A percentile compares a stretch with the other conserved stretches of the same genome.
phyloP scores from a whole-genome alignment of 2,329 filamentous ascomycete species.

The Fusarium sambucinum region DNA sequence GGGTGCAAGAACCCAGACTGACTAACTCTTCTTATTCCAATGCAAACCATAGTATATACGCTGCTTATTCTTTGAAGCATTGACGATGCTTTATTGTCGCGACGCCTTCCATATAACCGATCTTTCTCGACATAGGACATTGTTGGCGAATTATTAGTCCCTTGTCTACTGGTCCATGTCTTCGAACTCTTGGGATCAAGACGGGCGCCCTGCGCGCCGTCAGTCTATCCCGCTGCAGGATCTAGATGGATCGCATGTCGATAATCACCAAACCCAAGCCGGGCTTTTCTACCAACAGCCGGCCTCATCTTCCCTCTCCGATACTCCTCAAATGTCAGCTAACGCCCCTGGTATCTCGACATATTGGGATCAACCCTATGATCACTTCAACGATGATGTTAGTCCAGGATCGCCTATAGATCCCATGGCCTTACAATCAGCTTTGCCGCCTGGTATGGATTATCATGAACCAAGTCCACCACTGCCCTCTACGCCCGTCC shows the following conservation, averaged over 20 bases:
- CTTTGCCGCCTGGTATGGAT: constrained; percentile 65
- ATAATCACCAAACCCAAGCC: constrained; percentile 21
- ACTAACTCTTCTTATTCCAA: constrained; percentile 33
- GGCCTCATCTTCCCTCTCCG: constrained; percentile 18
- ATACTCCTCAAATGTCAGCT: constrained; percentile 42
- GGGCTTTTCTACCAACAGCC: constrained; percentile 26
- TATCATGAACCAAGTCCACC: constrained; percentile 39
- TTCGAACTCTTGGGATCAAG: constrained; percentile 46
- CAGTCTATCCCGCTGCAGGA: constrained; percentile 79
- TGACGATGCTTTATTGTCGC: constrained; percentile 40
- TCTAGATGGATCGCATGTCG: constrained; percentile 54
- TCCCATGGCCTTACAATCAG: constrained; percentile 64
- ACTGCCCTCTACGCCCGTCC: constrained; percentile 42
- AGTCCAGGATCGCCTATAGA: constrained; percentile 66
- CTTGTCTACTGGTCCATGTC: constrained; percentile 48
- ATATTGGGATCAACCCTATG: constrained; percentile 66
- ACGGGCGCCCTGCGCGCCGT: constrained; percentile 45
- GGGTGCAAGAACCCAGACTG: constrained; percentile 24
- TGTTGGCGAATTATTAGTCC: constrained; percentile 37
- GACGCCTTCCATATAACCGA: constrained; percentile 10
- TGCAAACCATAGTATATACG: constrained; percentile 26
- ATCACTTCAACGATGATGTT: constrained; percentile 53
- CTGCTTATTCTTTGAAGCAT: constrained; percentile 17
- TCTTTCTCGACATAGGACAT: constrained; percentile 43
- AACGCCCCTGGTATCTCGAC: constrained; percentile 61